These are phyloP conservation scores for Paramecium primaurelia DNA, from an alignment of 73 alveolate genomes.

Conservation along the genomic window DNA sequence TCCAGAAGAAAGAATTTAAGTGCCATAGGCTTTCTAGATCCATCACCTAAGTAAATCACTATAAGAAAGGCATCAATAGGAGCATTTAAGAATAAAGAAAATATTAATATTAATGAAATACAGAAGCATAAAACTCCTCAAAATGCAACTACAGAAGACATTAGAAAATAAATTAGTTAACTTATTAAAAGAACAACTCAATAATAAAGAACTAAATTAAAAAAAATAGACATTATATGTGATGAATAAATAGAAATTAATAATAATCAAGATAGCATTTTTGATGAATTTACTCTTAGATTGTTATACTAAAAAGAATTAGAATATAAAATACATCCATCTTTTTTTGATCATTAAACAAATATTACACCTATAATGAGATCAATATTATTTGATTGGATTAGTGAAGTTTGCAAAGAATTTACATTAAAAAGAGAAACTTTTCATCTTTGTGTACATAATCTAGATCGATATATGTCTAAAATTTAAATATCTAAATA, in stretches of 20 bases:
- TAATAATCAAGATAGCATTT: not conserved
- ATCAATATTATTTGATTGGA: constrained; percentile 91
- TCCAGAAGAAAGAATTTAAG: constrained; percentile 35
- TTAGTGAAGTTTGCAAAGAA: constrained; percentile 94
- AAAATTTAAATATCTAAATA: constrained; percentile 65
- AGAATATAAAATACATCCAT: constrained; percentile 1
- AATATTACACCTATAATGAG: constrained; percentile 81
- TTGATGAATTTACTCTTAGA: constrained; percentile 3
- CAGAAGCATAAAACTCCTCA: not conserved
- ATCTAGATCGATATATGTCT: constrained; percentile 81
- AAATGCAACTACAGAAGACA: not conserved
- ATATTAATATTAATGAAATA: not conserved
- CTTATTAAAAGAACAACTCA: constrained; percentile 6
- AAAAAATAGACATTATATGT: constrained; percentile 8
- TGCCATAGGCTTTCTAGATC: not conserved
- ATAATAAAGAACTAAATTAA: not conserved
- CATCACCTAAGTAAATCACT: constrained; percentile 13
- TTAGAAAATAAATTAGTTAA: not conserved
- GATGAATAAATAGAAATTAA: constrained; percentile 10
- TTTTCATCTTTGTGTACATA: constrained; percentile 77
- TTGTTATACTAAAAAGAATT: not conserved
- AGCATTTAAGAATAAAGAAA: not conserved
- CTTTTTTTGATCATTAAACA: constrained; percentile 34
- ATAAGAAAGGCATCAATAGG: constrained; percentile 26
- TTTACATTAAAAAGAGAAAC: constrained; percentile 87